Percentiles rank a stretch among this genome's conserved stretches.
phyloP scores from a whole-genome alignment of 192 early-diverging fungal species.

The Funneliformis geosporum region DNA sequence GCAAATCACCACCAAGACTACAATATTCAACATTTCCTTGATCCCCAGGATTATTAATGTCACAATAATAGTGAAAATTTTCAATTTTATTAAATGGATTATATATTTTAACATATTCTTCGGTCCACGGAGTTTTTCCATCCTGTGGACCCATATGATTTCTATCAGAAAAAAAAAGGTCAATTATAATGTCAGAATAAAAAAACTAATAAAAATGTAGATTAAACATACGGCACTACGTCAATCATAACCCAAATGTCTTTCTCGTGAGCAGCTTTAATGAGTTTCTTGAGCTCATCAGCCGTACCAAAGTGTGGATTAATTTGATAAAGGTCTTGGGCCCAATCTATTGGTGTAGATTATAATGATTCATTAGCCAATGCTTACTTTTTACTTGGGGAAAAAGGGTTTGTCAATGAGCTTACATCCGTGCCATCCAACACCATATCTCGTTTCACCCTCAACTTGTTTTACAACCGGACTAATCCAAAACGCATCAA shows the following conservation, averaged over 20 bases:
- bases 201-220: background rate
- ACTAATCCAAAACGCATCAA: slow-evolving; percentile 51
- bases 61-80: slow-evolving; percentile 3
- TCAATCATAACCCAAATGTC: slow-evolving; percentile 51
- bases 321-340: slow-evolving; percentile 42
- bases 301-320: slow-evolving; percentile 50
- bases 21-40: slow-evolving; percentile 38
- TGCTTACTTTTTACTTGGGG: background rate
- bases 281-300: slow-evolving; percentile 41
- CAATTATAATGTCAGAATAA: background rate
- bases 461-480: slow-evolving; percentile 38
- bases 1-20: slow-evolving; percentile 19
- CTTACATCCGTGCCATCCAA: slow-evolving; percentile 26
- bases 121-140: background rate
- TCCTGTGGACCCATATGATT: slow-evolving; percentile 15
- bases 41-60: background rate
- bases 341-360: slow-evolving; percentile 39
- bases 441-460: slow-evolving; percentile 16
- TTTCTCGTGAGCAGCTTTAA: slow-evolving; percentile 41
- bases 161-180: background rate
- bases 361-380: background rate
- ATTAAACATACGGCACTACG: slow-evolving; percentile 38
- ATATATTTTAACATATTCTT: slow-evolving; percentile 1
- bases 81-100: slow-evolving; percentile 1
- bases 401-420: slow-evolving; percentile 40